Conservation (phyloP, 129 eudicot genomes). For the Tanacetum coccineum region DNA sequence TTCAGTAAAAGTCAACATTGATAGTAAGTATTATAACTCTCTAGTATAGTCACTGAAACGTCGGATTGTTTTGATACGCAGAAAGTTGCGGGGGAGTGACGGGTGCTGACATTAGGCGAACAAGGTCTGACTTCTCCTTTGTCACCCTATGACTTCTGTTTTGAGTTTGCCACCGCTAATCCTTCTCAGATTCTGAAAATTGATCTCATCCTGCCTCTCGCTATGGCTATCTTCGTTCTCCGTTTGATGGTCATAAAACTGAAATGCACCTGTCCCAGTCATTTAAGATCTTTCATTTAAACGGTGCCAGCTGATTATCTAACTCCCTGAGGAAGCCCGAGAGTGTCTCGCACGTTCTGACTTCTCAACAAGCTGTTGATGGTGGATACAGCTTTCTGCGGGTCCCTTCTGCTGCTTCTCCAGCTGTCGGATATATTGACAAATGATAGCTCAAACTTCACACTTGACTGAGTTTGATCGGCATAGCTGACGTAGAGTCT, state of each 20-base stretch:
- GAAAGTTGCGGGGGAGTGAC: no score
- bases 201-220: no score
- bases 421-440: slow-evolving; percentile 39
- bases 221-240: slow-evolving; percentile 33
- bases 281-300: slow-evolving; percentile 24
- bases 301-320: slow-evolving; percentile 39
- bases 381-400: slow-evolving; percentile 35
- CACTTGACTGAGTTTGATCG: slow-evolving; percentile 10
- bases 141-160: no score
- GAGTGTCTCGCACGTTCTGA: slow-evolving; percentile 41
- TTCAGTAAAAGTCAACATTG: no score
- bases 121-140: no score
- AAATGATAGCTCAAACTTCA: neutral
- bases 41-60: no score
- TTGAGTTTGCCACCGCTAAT: no score
- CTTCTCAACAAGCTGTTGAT: slow-evolving; percentile 38
- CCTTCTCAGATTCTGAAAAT: no score
- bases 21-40: no score
- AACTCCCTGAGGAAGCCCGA: slow-evolving; percentile 38
- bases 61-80: no score
- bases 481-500: slow-evolving; percentile 11
- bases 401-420: slow-evolving; percentile 28
- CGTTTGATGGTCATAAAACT: slow-evolving; percentile 26
- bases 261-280: slow-evolving; percentile 13
- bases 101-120: no score